These are phyloP conservation scores for Bassia scoparia DNA, from an alignment of 148 eudicot genomes.

Conservation along the genomic window DNA sequence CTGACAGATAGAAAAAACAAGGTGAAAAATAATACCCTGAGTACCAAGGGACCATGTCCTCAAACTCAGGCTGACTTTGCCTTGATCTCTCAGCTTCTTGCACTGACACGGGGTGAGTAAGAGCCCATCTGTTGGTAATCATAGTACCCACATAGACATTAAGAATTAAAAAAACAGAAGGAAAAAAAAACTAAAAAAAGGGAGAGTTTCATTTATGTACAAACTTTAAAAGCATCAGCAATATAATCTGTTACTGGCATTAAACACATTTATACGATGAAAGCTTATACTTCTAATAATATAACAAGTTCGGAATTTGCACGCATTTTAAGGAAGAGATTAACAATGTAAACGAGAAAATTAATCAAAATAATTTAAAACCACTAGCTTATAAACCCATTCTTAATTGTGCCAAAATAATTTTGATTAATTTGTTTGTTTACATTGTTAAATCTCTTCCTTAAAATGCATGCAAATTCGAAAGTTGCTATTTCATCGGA, in stretches of 20 bases:
- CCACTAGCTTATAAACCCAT: too few relatives aligned
- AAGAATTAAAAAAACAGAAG: neutral
- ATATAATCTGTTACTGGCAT: neutral
- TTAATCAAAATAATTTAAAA: too few relatives aligned
- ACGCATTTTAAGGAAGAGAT: too few relatives aligned
- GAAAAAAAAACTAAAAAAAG: neutral
- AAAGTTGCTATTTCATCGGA: too few relatives aligned
- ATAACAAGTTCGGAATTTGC: too few relatives aligned
- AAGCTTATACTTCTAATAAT: too few relatives aligned
- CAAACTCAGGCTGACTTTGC: slow-evolving; percentile 75
- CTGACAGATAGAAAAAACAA: neutral
- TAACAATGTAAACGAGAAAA: too few relatives aligned
- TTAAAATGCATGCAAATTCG: too few relatives aligned
- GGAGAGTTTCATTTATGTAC: neutral
- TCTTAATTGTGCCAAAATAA: too few relatives aligned
- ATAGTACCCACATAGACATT: slow-evolving; percentile 14
- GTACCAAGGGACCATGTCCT: slow-evolving; percentile 99
- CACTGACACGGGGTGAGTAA: slow-evolving; percentile 82
- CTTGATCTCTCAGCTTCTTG: slow-evolving; percentile 69
- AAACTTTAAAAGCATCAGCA: neutral
- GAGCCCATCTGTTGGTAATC: slow-evolving; percentile 84
- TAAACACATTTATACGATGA: neutral
- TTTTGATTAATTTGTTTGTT: too few relatives aligned
- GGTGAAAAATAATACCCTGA: slow-evolving; percentile 61
- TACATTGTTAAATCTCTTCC: too few relatives aligned